Base-by-base conservation (phyloP, 768 basidiomycete genomes). In the Tremella mesenterica region DNA sequence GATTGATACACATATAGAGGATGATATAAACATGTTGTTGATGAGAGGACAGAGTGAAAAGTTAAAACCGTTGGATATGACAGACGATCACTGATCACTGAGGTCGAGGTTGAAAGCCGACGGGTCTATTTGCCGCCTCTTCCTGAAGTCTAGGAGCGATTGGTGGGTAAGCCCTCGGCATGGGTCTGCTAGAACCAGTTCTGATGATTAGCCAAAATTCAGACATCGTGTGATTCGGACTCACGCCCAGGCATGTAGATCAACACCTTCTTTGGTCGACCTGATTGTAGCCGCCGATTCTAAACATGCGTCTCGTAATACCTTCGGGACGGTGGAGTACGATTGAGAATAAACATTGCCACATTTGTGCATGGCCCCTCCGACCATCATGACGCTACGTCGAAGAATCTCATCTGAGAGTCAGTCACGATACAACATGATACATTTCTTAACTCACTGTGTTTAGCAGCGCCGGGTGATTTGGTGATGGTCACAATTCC, bases 401-500 rank as follows among this genome's bases (percentile, higher is more conserved):
- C 38, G n/a, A 23, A 41, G 38, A n/a, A 41, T 41, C 14, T 41
- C 38, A 23, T 41, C 38, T 41, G 38, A n/a, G 6, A 23, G 38
- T 41, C 38, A 41, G 38, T 4, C 4, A 41, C 4, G 38, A 41
- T 16, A 8, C 5, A 23, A 14, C 4, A 5, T n/a, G 4, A 4
- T 4, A 23, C 38, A n/a, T 14, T 5, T 4, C n/a, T 23, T 23
- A 4, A 41, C 38, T 41, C 38, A 41, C 38, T 41, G 14, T 41
- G 38, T 23, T 41, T 41, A 4, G 38, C 38, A 8, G n/a, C 38
- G 23, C 38, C 38, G 14, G 38, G 38, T 5, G 38, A 41, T 14
- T 41, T 41, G 38, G 38, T 41, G 38, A 41, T 41, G n/a, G 38
- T 41, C n/a, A 41, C 38, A 23, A 41, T n/a, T 18, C 38, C 38